Base-by-base conservation (phyloP, 495 filamentous ascomycete species). In the Poronia punctata region DNA sequence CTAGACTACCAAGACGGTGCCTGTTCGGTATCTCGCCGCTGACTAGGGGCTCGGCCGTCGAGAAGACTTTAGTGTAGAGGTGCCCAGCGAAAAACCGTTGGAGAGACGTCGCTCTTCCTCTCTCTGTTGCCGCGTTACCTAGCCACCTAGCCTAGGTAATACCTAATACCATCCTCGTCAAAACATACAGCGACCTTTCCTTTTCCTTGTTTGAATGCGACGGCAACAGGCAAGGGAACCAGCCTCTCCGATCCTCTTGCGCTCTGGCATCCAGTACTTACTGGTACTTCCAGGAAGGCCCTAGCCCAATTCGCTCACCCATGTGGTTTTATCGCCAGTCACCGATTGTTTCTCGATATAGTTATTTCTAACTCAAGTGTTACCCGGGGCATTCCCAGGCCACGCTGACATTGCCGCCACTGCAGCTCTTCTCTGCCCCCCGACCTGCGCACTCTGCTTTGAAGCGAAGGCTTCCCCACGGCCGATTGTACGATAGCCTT, bases 181-280 rank as follows among this genome's bases (percentile, higher is more conserved):
- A 29, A 45, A 31, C 42, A 5, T 44, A 19, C 35, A n/a, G n/a
- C n/a, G n/a, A n/a, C 33, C n/a, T 30, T 38, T 45, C 26, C 26
- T 35, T 45, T 33, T 45, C 25, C 9, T 17, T 34, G 26, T n/a
- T n/a, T n/a, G n/a, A n/a, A n/a, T n/a, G n/a, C n/a, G n/a, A n/a
- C n/a, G n/a, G n/a, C n/a, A n/a, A n/a, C n/a, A n/a, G n/a, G n/a
- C n/a, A n/a, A n/a, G n/a, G n/a, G n/a, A n/a, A n/a, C n/a, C n/a
- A n/a, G n/a, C n/a, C n/a, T n/a, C n/a, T n/a, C n/a, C n/a, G n/a
- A n/a, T n/a, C n/a, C n/a, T n/a, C n/a, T n/a, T n/a, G n/a, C n/a
- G n/a, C n/a, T n/a, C n/a, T n/a, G n/a, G n/a, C n/a, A n/a, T n/a
- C n/a, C n/a, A n/a, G n/a, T n/a, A n/a, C n/a, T n/a, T n/a, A n/a